Evolutionary conservation across 83 land plant species (phyloP), one percentile per base, ranked within the genome.

Genomic region (Thuja plicata): DNA sequence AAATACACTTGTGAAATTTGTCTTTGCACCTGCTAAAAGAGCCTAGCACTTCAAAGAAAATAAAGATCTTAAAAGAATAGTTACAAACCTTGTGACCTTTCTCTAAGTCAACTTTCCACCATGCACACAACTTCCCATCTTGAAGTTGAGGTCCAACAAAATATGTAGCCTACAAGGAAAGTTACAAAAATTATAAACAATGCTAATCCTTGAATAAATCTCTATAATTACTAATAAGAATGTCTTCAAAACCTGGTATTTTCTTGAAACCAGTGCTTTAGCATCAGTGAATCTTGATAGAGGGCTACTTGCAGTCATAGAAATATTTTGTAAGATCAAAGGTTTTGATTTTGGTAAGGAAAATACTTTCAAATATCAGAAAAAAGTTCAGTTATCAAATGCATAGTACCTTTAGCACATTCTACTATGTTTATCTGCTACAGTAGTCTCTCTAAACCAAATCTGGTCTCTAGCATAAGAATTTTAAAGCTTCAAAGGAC

Each of bases 91-190:
- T 95, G 86, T 96, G 99, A 60, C 90, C 98, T 81, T 92, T 88
- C 70, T 97, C 99, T 85, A 98, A 89, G 86, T 98, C 99, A 83
- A 98, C 94, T 93, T 93, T 97, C 99, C 99, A 98, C 99, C 99
- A 98, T 27, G 99, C 88, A 62, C 89, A 92, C 15, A 70, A 90
- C 46, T 86, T 87, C 34, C 99, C 99, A 89, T 91, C 93, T 88
- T 95, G 95, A 50, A 93, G 79, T 37, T 96, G 91, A 54, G 99
- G 95, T 41, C 99, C 99, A 89, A 99, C 95, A 92, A 94, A 93
- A 43, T 95, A 98, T 3, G 98, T 97, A 84, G 94, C 99, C 99
- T 98, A 87, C 54, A 21, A 54, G 48, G 35, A 82, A 70, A 48
- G 38, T 62, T 27, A 2, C 35, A 84, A 76, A 90, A 57, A 21